Conservation (phyloP, 441 rosid species). For the Eruca vesicaria region DNA sequence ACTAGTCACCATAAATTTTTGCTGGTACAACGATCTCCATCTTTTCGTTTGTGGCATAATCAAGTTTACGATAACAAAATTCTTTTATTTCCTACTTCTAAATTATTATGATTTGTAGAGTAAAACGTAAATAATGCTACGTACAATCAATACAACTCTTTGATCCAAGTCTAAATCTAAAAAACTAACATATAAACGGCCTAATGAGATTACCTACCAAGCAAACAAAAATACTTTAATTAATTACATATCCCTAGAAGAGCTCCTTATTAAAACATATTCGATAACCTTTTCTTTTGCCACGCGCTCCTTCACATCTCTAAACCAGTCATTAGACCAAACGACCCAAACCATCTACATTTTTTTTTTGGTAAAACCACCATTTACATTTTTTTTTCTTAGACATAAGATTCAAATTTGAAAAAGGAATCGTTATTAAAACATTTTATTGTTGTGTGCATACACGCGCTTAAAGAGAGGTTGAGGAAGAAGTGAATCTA, state of each 20-base stretch:
- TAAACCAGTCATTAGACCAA: neutral
- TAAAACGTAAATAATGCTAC: neutral
- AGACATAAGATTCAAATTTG: neutral
- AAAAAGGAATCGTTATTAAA: neutral
- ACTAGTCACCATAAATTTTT: neutral
- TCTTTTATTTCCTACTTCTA: neutral
- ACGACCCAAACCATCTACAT: neutral
- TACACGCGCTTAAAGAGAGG: slow-evolving; percentile 16
- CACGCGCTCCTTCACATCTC: slow-evolving; percentile 7
- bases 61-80: neutral
- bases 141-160: neutral
- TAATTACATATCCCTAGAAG: slow-evolving; percentile 25
- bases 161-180: neutral
- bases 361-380: too few relatives aligned
- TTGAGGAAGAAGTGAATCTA: slow-evolving; percentile 6
- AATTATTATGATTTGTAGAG: neutral
- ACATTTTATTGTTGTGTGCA: neutral
- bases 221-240: neutral
- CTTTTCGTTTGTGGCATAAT: neutral
- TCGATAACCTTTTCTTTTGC: neutral
- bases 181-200: neutral
- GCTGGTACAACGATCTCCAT: slow-evolving; percentile 11
- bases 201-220: neutral
- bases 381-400: neutral
- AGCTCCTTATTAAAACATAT: neutral